Conservation (phyloP, 805 yeast species). For the Blastobotrys americana region DNA sequence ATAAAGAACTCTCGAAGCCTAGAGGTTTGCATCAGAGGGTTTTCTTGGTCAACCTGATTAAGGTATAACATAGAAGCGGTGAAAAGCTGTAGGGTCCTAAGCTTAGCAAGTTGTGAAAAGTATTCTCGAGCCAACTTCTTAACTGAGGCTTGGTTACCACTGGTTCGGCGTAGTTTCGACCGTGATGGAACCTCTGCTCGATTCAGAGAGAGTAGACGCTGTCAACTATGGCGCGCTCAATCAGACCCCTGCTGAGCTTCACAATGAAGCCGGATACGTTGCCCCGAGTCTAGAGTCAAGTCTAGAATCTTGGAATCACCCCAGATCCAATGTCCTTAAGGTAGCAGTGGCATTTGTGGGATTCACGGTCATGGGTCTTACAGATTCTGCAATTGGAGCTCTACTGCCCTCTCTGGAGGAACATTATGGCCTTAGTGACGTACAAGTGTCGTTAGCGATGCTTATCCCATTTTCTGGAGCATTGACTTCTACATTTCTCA, state of each 20-base stretch:
- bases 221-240: not conserved
- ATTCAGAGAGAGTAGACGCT: not conserved
- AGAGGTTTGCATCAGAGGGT: no score
- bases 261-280: not conserved
- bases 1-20: no score
- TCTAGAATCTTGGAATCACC: slow-evolving; percentile 15
- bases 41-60: no score
- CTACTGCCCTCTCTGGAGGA: slow-evolving; percentile 47
- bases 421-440: slow-evolving; percentile 43
- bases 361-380: slow-evolving; percentile 45
- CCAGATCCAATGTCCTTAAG: slow-evolving; percentile 11
- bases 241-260: not conserved
- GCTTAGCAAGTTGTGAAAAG: no score
- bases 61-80: no score
- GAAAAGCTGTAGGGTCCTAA: no score
- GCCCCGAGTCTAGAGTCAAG: not conserved
- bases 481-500: slow-evolving; percentile 43
- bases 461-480: slow-evolving; percentile 49
- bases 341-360: slow-evolving; percentile 17
- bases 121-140: no score
- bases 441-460: slow-evolving; percentile 43
- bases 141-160: not conserved
- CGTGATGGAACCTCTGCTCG: not conserved
- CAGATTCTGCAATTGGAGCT: slow-evolving; percentile 59
- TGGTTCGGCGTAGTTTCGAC: not conserved